These are phyloP conservation scores for Bruguiera sexangula DNA, from an alignment of 345 rosid species.

Conservation along the genomic window DNA sequence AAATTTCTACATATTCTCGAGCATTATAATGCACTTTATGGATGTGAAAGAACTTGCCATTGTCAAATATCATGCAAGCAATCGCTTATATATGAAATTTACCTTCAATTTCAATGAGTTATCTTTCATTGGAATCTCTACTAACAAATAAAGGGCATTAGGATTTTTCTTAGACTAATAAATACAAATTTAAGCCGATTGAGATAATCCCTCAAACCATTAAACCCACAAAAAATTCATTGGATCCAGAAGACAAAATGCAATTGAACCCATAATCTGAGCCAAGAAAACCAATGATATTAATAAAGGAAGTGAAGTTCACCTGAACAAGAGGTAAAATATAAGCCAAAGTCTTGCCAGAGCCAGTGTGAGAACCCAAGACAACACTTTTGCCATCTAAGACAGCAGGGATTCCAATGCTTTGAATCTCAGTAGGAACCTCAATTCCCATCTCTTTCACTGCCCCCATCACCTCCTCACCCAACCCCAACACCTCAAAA, in stretches of 20 bases:
- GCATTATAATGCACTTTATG: too few relatives aligned
- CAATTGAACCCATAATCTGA: too few relatives aligned
- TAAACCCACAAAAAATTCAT: too few relatives aligned
- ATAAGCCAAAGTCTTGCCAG: constrained; percentile 91
- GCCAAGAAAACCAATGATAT: neutral
- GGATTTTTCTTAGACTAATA: too few relatives aligned
- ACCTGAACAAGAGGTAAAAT: constrained; percentile 94
- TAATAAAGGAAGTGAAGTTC: constrained; percentile 2
- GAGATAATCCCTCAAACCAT: too few relatives aligned
- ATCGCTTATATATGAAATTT: too few relatives aligned
- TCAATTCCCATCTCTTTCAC: constrained; percentile 71
- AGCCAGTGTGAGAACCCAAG: constrained; percentile 94
- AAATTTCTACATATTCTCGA: neutral
- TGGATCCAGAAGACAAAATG: too few relatives aligned
- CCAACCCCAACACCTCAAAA: constrained; percentile 75
- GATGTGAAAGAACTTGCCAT: too few relatives aligned
- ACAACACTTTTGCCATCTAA: constrained; percentile 78
- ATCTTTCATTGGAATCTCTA: too few relatives aligned
- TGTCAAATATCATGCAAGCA: too few relatives aligned
- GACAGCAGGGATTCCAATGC: constrained; percentile 78
- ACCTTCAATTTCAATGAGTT: neutral
- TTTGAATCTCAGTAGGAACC: constrained; percentile 92
- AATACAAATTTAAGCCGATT: too few relatives aligned
- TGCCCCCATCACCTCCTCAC: constrained; percentile 79
- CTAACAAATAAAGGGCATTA: too few relatives aligned